These are phyloP conservation scores for Marchantia paleacea DNA, from an alignment of 225 moss, liverwort and hornwort genomes.

Conservation along the genomic window DNA sequence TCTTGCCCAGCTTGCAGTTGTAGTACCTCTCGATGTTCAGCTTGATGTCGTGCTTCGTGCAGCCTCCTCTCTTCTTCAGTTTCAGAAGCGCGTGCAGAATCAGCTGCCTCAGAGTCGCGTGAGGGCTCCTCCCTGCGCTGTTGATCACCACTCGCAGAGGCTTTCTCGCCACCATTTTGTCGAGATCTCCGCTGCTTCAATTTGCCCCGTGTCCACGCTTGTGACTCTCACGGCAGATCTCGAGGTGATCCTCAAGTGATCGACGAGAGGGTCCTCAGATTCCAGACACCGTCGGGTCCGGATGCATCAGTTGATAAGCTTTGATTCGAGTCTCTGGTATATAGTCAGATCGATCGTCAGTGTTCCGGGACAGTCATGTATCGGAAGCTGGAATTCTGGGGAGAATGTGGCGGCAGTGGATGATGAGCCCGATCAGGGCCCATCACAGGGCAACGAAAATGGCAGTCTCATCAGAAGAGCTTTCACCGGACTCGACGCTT, in stretches of 20 bases:
- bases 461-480: background rate
- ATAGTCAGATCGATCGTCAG: too few species aligned
- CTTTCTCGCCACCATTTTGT: background rate
- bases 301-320: background rate
- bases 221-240: background rate
- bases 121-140: conserved; percentile 20
- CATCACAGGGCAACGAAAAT: background rate
- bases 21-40: conserved; percentile 11
- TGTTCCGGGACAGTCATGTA: too few species aligned
- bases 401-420: too few species aligned
- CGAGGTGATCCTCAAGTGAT: too few species aligned
- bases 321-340: background rate
- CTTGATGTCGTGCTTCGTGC: conserved; percentile 21
- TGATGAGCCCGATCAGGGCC: too few species aligned
- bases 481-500: too few species aligned
- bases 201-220: background rate
- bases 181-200: background rate
- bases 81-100: conserved; percentile 5
- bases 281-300: background rate
- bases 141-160: conserved; percentile 4
- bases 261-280: background rate
- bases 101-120: conserved; percentile 16
- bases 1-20: conserved; percentile 24
- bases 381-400: too few species aligned
- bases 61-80: conserved; percentile 1